Evolutionary conservation across 2,329 filamentous ascomycete genomes (phyloP).

Genomic region (Penicillium sp.): DNA sequence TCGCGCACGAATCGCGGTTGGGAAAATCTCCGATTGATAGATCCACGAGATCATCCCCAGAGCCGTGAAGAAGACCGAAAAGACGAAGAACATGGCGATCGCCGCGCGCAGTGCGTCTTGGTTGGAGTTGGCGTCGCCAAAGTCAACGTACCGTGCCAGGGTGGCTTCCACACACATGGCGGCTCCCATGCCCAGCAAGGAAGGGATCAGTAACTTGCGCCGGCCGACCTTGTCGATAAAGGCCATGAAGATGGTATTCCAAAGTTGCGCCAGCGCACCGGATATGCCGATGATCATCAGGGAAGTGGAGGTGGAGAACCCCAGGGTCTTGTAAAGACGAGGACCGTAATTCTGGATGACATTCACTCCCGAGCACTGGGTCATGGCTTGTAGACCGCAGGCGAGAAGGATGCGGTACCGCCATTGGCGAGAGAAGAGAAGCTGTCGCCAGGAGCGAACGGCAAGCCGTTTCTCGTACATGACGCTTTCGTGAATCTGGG

Average conservation of each 20-base stretch:
- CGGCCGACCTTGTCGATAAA: conserved; percentile 45
- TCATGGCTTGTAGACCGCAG: conserved; percentile 46
- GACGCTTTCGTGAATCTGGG: conserved; percentile 38
- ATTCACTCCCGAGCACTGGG: conserved; percentile 45
- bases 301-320: conserved; percentile 41
- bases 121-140: conserved; percentile 23
- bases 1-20: conserved; percentile 38
- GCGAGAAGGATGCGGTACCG: conserved; percentile 44
- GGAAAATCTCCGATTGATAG: conserved; percentile 45
- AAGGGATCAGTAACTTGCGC: conserved; percentile 45
- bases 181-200: conserved; percentile 39
- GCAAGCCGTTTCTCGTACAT: conserved; percentile 31
- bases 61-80: conserved; percentile 42
- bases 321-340: conserved; percentile 41
- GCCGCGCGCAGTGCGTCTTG: conserved; percentile 38
- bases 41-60: conserved; percentile 45
- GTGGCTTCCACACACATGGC: conserved; percentile 38
- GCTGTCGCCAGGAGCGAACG: conserved; percentile 35
- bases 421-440: conserved; percentile 42
- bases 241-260: conserved; percentile 44
- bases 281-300: conserved; percentile 49
- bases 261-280: conserved; percentile 45
- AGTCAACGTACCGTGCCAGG: conserved; percentile 34
- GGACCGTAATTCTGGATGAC: conserved; percentile 43
- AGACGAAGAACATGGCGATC: conserved; percentile 46